Evolutionary conservation across 805 yeast species (phyloP).

Genomic region (Teunomyces cretensis): DNA sequence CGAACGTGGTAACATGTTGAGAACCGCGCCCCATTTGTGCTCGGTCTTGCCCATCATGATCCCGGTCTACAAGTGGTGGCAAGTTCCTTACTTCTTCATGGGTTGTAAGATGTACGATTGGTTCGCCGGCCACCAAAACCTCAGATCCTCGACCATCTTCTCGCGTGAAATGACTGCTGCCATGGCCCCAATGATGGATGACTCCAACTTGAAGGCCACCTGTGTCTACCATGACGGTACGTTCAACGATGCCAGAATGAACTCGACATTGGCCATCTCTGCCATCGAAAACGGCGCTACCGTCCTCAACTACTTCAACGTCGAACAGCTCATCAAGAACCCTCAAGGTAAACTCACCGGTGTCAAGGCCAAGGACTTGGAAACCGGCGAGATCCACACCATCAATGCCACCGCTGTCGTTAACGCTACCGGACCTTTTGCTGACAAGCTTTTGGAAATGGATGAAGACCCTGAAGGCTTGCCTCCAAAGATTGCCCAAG

Average conservation of each 20-base stretch:
- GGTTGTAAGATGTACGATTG: slow-evolving; percentile 92
- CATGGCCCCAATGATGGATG: slow-evolving; percentile 84
- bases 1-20: slow-evolving; percentile 81
- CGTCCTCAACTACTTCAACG: slow-evolving; percentile 82
- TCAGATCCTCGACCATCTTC: slow-evolving; percentile 73
- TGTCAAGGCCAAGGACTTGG: slow-evolving; percentile 70
- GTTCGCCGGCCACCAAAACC: slow-evolving; percentile 86
- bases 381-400: slow-evolving; percentile 60
- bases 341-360: slow-evolving; percentile 62
- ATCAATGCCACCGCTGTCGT: slow-evolving; percentile 74
- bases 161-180: slow-evolving; percentile 64
- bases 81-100: slow-evolving; percentile 86
- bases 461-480: slow-evolving; percentile 68
- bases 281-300: slow-evolving; percentile 89
- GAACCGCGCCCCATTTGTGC: slow-evolving; percentile 90
- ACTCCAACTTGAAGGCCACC: slow-evolving; percentile 77
- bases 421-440: slow-evolving; percentile 94
- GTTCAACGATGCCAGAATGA: slow-evolving; percentile 91
- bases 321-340: slow-evolving; percentile 70
- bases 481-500: slow-evolving; percentile 50
- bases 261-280: slow-evolving; percentile 78
- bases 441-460: slow-evolving; percentile 83
- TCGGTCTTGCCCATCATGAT: slow-evolving; percentile 87
- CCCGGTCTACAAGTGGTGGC: slow-evolving; percentile 97
- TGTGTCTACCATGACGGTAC: slow-evolving; percentile 94